Base-by-base conservation (phyloP, 345 rosid genomes). In the Dovyalis caffra region DNA sequence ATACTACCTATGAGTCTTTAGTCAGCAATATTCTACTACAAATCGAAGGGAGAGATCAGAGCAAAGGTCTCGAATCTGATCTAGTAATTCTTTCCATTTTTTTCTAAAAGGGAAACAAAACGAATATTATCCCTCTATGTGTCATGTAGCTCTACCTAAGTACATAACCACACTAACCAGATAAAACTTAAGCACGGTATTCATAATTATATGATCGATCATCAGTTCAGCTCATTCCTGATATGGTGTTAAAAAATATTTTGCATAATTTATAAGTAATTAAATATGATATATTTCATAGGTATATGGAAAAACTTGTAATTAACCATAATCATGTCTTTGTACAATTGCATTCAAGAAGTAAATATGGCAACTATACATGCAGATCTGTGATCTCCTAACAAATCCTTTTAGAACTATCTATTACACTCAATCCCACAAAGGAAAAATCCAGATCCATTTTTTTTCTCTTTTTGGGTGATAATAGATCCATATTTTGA, bases 311-410 rank as follows among this genome's bases (percentile, higher is more conserved):
- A 8, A 56, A 23, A 56, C 60, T 56, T n/a, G 60, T n/a, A 5
- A n/a, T 1, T 14, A n/a, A n/a, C n/a, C n/a, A n/a, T n/a, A n/a
- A n/a, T n/a, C n/a, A n/a, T n/a, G n/a, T 56, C 60, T 56, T 12
- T 56, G 60, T 56, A 56, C 60, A 56, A 23, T 9, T 56, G 60
- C 60, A 56, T n/a, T 8, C 60, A 10, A 53, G 25, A 53, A 53
- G 14, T 26, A 53, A n/a, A 53, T n/a, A 21, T 1, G 60, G 26
- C 3, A 56, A 1, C 60, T 56, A 0, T 56, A 74, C 72, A 67
- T 26, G 57, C 14, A 74, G 72, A 67, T 47, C 45, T 45, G 61
- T 21, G 29, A 73, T 62, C 32, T 31, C 40, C 64, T 37, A 8
- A 8, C 28, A 56, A 56, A 56, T 25, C 29, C 16, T 23, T 35